Conservation (phyloP, 306 rosid genomes). For the Spatholobus suberectus region DNA sequence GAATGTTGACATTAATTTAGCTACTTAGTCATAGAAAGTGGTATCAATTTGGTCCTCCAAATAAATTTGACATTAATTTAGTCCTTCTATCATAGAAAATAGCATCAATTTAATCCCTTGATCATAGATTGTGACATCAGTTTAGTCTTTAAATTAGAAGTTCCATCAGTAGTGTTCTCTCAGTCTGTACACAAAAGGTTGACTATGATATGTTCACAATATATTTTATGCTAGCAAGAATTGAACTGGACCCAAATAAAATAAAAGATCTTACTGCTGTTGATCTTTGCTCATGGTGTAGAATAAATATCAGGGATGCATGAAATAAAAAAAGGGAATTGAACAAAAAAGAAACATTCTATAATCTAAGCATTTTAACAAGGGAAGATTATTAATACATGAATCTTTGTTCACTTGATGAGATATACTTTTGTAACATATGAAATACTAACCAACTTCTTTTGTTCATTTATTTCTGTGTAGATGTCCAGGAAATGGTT, state of each 20-base stretch:
- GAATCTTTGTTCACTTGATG: constrained; percentile 26
- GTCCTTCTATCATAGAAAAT: background rate
- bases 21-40: background rate
- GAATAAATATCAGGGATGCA: constrained; percentile 8
- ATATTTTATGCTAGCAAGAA: background rate
- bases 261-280: background rate
- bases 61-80: background rate
- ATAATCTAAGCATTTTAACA: constrained; percentile 30
- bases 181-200: background rate
- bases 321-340: constrained; percentile 10
- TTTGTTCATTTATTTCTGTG: constrained; percentile 27
- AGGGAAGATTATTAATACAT: constrained; percentile 17
- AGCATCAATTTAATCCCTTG: background rate
- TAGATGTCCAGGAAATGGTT: background rate
- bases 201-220: background rate
- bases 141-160: constrained; percentile 21
- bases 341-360: background rate
- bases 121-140: background rate
- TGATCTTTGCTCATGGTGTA: background rate
- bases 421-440: constrained; percentile 13
- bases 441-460: background rate
- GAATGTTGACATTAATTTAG: constrained; percentile 10
- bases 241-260: background rate
- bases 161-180: background rate
- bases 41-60: constrained; percentile 3